Conservation (phyloP, 2,329 filamentous ascomycete species). For the Lachnellula subtilissima region DNA sequence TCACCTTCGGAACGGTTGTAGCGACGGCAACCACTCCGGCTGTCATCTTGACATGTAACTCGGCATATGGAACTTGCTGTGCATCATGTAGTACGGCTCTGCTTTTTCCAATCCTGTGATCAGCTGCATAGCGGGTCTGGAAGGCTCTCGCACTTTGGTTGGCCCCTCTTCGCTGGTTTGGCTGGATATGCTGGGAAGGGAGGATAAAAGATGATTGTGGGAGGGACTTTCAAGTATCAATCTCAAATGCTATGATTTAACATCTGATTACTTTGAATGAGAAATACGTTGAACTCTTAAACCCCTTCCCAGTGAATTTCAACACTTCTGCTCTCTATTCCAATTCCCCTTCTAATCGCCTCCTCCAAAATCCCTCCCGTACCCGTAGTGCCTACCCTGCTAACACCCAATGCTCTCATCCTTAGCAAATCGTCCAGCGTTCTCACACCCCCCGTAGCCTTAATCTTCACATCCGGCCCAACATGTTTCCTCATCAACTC, state of each 20-base stretch:
- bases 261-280: too few relatives aligned
- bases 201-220: too few relatives aligned
- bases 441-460: conserved; percentile 53
- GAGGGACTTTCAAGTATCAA: too few relatives aligned
- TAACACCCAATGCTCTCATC: conserved; percentile 50
- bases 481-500: conserved; percentile 48
- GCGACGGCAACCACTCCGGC: conserved; percentile 36
- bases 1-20: conserved; percentile 37
- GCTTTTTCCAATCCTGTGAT: conserved; percentile 32
- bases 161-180: too few relatives aligned
- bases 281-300: background rate
- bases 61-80: conserved; percentile 41
- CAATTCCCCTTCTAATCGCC: conserved; percentile 46
- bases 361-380: conserved; percentile 52
- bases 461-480: conserved; percentile 45
- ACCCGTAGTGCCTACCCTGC: conserved; percentile 51
- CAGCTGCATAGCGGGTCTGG: too few relatives aligned
- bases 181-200: too few relatives aligned
- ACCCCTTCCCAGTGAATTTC: conserved; percentile 3
- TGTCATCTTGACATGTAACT: conserved; percentile 41
- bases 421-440: conserved; percentile 52
- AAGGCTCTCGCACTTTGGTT: too few relatives aligned
- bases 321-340: conserved; percentile 16
- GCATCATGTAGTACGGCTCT: conserved; percentile 38
- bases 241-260: too few relatives aligned